A percentile compares a stretch with the other conserved stretches of the same genome.
Conservation (phyloP, 2,329 filamentous ascomycete species). For the Falciphora oryzae region DNA sequence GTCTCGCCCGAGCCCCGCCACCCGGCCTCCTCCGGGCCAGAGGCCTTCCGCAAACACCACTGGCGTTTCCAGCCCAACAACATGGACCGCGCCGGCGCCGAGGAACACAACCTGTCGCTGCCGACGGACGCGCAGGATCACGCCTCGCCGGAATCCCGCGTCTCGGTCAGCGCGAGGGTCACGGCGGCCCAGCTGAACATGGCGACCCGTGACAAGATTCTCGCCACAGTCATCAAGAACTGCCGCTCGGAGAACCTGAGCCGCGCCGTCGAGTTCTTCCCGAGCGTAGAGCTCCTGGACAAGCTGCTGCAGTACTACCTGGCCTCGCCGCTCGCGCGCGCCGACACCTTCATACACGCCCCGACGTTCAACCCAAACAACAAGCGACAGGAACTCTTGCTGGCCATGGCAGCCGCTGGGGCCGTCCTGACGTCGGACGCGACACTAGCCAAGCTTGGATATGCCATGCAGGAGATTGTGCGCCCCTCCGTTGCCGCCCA, state of each 20-base stretch:
- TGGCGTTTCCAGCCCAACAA: constrained; percentile 27
- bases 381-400: constrained; percentile 29
- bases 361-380: constrained; percentile 22
- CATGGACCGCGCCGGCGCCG: constrained; percentile 24
- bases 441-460: constrained; percentile 32
- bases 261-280: constrained; percentile 30
- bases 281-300: constrained; percentile 32
- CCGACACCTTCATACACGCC: constrained; percentile 25
- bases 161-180: not conserved
- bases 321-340: constrained; percentile 19
- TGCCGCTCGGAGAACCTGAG: constrained; percentile 7
- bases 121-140: constrained; percentile 19
- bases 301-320: constrained; percentile 33
- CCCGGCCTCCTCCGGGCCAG: not conserved
- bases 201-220: not conserved
- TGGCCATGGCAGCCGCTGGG: constrained; percentile 29
- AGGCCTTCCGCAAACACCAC: constrained; percentile 17
- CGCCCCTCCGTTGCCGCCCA: constrained; percentile 12
- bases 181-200: not conserved
- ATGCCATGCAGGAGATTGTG: constrained; percentile 33
- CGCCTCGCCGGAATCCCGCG: constrained; percentile 12
- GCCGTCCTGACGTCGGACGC: constrained; percentile 31
- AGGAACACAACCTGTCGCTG: constrained; percentile 27
- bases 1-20: not conserved
- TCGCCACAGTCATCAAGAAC: not conserved